A percentile compares a stretch with the other conserved stretches of the same genome.
Evolutionary conservation across 345 rosid genomes (phyloP).

Genomic region (Rhizophora mangle): DNA sequence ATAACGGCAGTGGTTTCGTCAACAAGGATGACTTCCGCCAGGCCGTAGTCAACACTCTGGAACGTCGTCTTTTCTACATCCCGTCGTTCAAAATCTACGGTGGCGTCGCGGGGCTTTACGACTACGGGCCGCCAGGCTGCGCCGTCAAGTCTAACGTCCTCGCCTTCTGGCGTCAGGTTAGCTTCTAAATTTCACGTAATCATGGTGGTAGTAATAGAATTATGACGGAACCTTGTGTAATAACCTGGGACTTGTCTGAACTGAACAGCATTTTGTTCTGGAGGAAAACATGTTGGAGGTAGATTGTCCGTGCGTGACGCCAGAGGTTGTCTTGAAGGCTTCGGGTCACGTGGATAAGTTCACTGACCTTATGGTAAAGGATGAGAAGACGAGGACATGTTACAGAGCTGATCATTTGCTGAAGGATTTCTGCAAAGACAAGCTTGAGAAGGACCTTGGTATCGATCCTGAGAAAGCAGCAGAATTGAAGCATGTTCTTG

Average conservation of each 20-base stretch:
- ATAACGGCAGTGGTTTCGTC: constrained; percentile 14
- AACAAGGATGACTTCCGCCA: constrained; percentile 76
- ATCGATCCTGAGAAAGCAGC: constrained; percentile 68
- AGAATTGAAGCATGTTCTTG: constrained; percentile 73
- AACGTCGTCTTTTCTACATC: constrained; percentile 67
- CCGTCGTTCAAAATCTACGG: constrained; percentile 82
- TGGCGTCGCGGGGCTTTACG: constrained; percentile 82
- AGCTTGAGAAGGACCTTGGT: constrained; percentile 73
- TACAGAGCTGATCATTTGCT: constrained; percentile 90
- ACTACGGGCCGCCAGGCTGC: constrained; percentile 85
- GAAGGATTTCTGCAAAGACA: constrained; percentile 81
- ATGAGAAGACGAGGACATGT: constrained; percentile 76
- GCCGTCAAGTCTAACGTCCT: constrained; percentile 73
- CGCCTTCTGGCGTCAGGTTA: constrained; percentile 79
- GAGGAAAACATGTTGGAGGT: constrained; percentile 88
- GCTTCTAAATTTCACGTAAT: background rate
- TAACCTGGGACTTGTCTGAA: background rate
- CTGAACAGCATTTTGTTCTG: constrained; percentile 60
- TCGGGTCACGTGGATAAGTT: constrained; percentile 97
- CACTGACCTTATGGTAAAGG: constrained; percentile 98
- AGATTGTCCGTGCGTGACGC: constrained; percentile 93
- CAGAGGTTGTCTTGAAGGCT: constrained; percentile 87
- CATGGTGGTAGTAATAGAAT: background rate
- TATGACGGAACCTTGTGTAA: background rate
- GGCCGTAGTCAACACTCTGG: constrained; percentile 65